Conservation (phyloP, 148 eudicot species). For the Persicaria maculosa region DNA sequence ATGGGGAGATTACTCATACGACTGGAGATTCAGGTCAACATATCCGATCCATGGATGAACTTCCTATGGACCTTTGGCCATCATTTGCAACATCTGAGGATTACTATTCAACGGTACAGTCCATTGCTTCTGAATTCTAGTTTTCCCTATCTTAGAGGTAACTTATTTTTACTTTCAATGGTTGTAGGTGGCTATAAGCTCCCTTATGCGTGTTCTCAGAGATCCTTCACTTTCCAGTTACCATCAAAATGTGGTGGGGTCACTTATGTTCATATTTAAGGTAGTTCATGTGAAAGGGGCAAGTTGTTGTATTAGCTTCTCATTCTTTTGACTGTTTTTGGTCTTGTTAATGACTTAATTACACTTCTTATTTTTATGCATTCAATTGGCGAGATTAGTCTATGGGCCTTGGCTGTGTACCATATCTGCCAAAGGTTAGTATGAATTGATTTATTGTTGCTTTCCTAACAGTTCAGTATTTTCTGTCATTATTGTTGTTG, state of each 20-base stretch:
- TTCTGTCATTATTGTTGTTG: background rate
- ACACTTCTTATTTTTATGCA: background rate
- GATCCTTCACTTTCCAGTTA: conserved; percentile 94
- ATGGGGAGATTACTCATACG: conserved; percentile 66
- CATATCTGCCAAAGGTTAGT: conserved; percentile 93
- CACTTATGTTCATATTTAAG: conserved; percentile 96
- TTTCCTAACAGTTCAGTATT: background rate
- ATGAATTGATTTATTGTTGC: conserved; percentile 1
- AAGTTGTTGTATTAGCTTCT: background rate
- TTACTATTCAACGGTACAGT: conserved; percentile 79
- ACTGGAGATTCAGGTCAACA: conserved; percentile 76
- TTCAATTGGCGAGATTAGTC: conserved; percentile 51
- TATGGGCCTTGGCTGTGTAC: conserved; percentile 96
- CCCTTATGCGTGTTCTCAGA: conserved; percentile 93
- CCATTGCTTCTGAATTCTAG: background rate
- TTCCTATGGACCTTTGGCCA: conserved; percentile 95
- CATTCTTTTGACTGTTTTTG: background rate
- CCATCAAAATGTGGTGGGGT: conserved; percentile 93
- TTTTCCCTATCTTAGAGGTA: conserved; percentile 6
- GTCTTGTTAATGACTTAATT: conserved; percentile 1
- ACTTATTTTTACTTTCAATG: background rate
- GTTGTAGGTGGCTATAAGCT: conserved; percentile 88
- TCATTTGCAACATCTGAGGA: conserved; percentile 95
- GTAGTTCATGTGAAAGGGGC: conserved; percentile 19
- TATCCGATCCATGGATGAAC: conserved; percentile 74